Percentiles rank a stretch among this genome's conserved stretches.
Evolutionary conservation across 129 eudicot species (phyloP).

Genomic region (Ambrosia artemisiifolia): DNA sequence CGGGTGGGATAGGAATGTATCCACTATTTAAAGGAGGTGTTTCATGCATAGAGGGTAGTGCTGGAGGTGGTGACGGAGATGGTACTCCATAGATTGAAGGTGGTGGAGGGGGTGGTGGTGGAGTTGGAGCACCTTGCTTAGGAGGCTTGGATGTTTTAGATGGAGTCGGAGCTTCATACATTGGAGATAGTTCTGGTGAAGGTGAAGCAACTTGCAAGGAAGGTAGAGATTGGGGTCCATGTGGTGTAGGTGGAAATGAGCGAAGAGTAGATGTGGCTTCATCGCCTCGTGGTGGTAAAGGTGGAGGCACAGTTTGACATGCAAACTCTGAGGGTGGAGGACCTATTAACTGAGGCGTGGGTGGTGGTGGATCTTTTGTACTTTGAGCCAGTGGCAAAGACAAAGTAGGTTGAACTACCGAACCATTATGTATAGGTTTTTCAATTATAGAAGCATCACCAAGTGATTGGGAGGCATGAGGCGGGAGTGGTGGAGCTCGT

Average conservation of each 20-base stretch:
- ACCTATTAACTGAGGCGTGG: neutral
- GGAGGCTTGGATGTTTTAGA: constrained; percentile 26
- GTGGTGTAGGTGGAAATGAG: neutral
- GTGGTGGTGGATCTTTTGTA: no score
- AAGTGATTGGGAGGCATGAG: constrained; percentile 2
- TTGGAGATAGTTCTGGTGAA: constrained; percentile 26
- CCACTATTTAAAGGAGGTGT: constrained; percentile 21
- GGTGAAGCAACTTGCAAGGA: constrained; percentile 16
- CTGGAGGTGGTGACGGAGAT: constrained; percentile 15
- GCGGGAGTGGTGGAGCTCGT: constrained; percentile 24
- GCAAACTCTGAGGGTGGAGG: no score
- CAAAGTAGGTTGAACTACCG: neutral
- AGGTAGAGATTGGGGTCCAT: constrained; percentile 29
- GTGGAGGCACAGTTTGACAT: constrained; percentile 4
- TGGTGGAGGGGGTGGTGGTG: constrained; percentile 30
- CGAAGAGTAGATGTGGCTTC: constrained; percentile 6
- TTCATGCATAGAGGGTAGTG: neutral
- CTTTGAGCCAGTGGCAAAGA: no score
- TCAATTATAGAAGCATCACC: constrained; percentile 6
- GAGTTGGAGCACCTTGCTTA: constrained; percentile 8
- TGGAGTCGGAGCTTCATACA: constrained; percentile 27
- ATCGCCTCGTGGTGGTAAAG: constrained; percentile 9
- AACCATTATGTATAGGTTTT: constrained; percentile 10
- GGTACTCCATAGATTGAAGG: constrained; percentile 4
- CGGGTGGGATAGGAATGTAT: neutral